Evolutionary conservation across 495 filamentous ascomycete genomes (phyloP), one percentile per base, ranked within the genome.

Genomic region (Niebla homalea): DNA sequence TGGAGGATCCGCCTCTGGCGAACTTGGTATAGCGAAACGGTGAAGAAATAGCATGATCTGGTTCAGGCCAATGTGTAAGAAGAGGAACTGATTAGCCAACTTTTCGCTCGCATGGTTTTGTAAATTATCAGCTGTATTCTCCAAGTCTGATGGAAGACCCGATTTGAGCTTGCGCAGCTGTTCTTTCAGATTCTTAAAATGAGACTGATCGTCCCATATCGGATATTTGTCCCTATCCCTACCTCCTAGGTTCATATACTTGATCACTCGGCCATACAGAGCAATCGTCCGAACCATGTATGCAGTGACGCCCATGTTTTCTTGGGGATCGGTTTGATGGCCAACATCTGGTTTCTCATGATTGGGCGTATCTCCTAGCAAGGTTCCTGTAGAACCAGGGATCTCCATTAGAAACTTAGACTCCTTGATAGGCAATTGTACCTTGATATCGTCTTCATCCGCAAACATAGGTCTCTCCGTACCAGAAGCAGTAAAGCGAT

Each of bases 401-500:
- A 94, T 88, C 59, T 95, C 90, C 65, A 93, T 81, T 54, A 90
- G 83, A 56, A 93, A 94, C 51, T 87, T 82, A 44, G 81, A 77
- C 67, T 98, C 92, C 57, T 85, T 87, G 50, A 94, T 86, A 0
- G 92, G 92, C 36, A 98, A 72, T 59, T 90, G 90, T 12, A 94
- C 84, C 58, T 89, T 84, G 46, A 98, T 73, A 48, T 84, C 84
- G 49, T 85, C 84, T 63, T 96, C 89, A 56, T 86, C 81, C 32
- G 89, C 84, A 58, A 93, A 90, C n/a, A 84, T 84, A 44, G 92
- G 92, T 46, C 92, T 77, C 58, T 95, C 89, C 23, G 89, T 95
- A 14, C 92, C 92, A 3, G 89, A 95, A 3, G 90, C 94, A 65
- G 89, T 96, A 67, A 95, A 96, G 0, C 90, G 80, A 64, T 98